Evolutionary conservation across 2,329 filamentous ascomycete species (phyloP), one percentile per base, ranked within the genome.

Genomic region (Tolypocladium endophyticum): DNA sequence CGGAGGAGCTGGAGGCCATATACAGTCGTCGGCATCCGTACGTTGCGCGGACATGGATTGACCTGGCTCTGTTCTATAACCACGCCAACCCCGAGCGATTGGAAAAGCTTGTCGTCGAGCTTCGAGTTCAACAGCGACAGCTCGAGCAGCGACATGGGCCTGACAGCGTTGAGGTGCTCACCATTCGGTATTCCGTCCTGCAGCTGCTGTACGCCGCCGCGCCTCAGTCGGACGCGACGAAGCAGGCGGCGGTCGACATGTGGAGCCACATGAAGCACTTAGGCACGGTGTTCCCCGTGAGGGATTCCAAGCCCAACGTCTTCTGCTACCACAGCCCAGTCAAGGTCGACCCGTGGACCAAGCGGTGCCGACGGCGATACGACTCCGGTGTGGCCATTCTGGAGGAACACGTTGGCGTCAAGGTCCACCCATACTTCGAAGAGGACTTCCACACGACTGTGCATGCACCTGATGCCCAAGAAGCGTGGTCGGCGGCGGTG

Each of bases 241-340:
- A 72, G 58, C 66, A 72, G 45, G 70, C 73, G 18, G 72, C 72
- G 4, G 65, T 70, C 33, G 74, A 76, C 25, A 64, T 77, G 16
- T 76, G 75, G 71, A 67, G 70, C 8, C 64, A 72, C 23, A 63
- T 76, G 58, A 70, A 72, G 61, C 68, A 67, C 7, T 68, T 72
- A 60, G 69, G 71, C 4, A 68, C 73, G 6, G 67, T 77, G 2
- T 75, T 70, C 56, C 66, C 70, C 3, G 68, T 76, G 38, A 72
- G 72, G 23, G 72, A 74, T 57, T 64, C 72, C 6, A 71, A 73
- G 33, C 69, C 73, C 5, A 74, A 76, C 57, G 66, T 70, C 3
- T 77, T 71, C 61, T 78, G 76, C 63, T 77, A 75, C 58, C 76
- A 78, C 59, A 76, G 75, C 59, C 72, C 73, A 0, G 68, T 78